Evolutionary conservation across 2,329 filamentous ascomycete species (phyloP).

Genomic region (Claviceps paspali): DNA sequence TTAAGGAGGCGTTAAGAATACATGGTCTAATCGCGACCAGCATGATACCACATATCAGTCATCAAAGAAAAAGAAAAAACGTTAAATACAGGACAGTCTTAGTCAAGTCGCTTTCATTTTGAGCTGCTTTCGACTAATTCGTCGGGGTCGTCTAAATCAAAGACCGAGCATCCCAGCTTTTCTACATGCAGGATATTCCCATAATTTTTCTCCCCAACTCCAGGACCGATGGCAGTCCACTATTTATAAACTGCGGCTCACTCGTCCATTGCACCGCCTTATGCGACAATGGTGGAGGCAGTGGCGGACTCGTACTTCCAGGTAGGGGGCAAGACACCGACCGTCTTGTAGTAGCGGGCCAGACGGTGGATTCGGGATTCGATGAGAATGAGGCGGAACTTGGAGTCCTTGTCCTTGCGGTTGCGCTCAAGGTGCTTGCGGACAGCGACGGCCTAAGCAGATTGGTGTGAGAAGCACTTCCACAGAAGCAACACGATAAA

Average conservation of each 20-base stretch:
- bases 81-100: too few relatives aligned
- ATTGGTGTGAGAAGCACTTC: conserved; percentile 13
- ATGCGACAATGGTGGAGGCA: conserved; percentile 84
- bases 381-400: conserved; percentile 99
- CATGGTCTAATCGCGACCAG: background rate
- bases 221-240: conserved; percentile 23
- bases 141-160: conserved; percentile 17
- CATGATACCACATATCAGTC: background rate
- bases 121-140: conserved; percentile 18
- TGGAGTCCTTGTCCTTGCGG: conserved; percentile 99
- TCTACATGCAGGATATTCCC: conserved; percentile 27
- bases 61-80: too few relatives aligned
- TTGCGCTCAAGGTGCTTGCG: conserved; percentile 99
- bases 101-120: conserved; percentile 18
- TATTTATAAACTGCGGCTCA: conserved; percentile 6
- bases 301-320: conserved; percentile 99
- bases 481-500: conserved; percentile 9
- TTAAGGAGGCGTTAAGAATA: conserved; percentile 2
- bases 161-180: conserved; percentile 26
- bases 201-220: conserved; percentile 27
- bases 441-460: conserved; percentile 95
- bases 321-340: conserved; percentile 69
- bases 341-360: conserved; percentile 99
- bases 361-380: conserved; percentile 99
- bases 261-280: conserved; percentile 25